Evolutionary conservation across 768 basidiomycete species (phyloP).

Genomic region (Chalciporus piperatus): DNA sequence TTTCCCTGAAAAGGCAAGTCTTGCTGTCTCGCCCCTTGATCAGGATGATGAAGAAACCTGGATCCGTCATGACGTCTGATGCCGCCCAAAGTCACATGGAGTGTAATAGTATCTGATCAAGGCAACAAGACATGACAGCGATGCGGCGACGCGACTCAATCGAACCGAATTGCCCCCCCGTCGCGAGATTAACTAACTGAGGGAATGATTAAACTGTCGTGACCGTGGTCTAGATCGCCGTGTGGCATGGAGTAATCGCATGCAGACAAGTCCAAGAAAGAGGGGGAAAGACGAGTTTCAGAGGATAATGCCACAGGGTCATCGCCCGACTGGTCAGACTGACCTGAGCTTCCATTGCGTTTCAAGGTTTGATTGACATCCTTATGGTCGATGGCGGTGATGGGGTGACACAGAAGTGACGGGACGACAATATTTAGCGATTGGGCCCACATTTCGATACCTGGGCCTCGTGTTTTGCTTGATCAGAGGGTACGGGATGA

Average conservation of each 20-base stretch:
- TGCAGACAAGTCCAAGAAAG: constrained; percentile 1
- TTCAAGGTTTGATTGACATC: constrained; percentile 24
- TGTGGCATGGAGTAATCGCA: background rate
- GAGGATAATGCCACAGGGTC: background rate
- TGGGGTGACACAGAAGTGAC: constrained; percentile 12
- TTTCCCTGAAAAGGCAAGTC: background rate
- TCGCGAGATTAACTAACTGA: background rate
- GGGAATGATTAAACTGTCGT: background rate
- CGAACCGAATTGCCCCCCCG: constrained; percentile 1
- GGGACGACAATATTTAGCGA: constrained; percentile 5
- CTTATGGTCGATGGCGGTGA: constrained; percentile 17
- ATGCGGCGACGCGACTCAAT: background rate
- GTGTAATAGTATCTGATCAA: constrained; percentile 2
- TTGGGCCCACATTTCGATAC: constrained; percentile 1
- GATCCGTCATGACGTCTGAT: background rate
- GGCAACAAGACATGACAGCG: constrained; percentile 8
- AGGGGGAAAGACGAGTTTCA: background rate
- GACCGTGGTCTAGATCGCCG: background rate
- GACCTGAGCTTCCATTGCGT: constrained; percentile 20
- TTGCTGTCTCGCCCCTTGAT: background rate
- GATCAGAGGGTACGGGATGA: constrained; percentile 4
- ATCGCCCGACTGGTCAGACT: constrained; percentile 4
- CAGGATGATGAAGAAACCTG: constrained; percentile 3
- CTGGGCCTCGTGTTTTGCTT: constrained; percentile 8
- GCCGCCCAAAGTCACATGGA: background rate